Evolutionary conservation across 2,329 filamentous ascomycete species (phyloP).

Genomic region (Aureobasidium sp.): DNA sequence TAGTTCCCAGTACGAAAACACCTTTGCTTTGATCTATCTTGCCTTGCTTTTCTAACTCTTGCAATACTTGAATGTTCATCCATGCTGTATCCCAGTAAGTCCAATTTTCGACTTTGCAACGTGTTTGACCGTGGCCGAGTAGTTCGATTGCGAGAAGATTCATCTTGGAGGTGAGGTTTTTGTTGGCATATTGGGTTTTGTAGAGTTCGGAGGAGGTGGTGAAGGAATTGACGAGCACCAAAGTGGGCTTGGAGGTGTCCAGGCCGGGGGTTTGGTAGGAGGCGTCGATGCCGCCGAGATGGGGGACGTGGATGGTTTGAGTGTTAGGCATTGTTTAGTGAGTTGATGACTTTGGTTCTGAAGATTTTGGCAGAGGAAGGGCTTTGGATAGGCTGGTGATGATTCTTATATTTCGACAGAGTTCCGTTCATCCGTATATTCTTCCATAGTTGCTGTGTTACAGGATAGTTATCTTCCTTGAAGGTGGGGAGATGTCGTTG

Average conservation of each 20-base stretch:
- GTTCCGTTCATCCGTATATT: no score
- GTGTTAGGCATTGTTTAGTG: constrained; percentile 11
- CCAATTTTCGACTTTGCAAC: constrained; percentile 37
- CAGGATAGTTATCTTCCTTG: no score
- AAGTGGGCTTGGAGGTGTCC: constrained; percentile 38
- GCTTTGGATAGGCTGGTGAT: no score
- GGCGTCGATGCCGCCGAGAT: constrained; percentile 42
- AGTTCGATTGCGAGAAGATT: constrained; percentile 47
- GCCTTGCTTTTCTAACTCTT: constrained; percentile 30
- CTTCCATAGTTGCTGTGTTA: no score
- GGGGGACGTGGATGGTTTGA: constrained; percentile 37
- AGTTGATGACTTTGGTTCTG: no score
- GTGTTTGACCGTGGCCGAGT: constrained; percentile 44
- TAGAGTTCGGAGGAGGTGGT: constrained; percentile 39
- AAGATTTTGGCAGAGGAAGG: no score
- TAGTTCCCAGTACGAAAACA: constrained; percentile 41
- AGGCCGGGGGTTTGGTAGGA: constrained; percentile 37
- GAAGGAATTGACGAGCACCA: constrained; percentile 45
- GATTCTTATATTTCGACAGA: no score
- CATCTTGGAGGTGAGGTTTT: constrained; percentile 26
- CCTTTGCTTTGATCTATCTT: constrained; percentile 22
- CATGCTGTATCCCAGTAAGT: constrained; percentile 49
- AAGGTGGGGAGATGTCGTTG: no score
- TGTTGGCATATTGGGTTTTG: constrained; percentile 21
- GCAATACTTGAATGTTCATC: constrained; percentile 35